phyloP scores from a whole-genome alignment of 257 asterid species.

The Eustoma russellianum region DNA sequence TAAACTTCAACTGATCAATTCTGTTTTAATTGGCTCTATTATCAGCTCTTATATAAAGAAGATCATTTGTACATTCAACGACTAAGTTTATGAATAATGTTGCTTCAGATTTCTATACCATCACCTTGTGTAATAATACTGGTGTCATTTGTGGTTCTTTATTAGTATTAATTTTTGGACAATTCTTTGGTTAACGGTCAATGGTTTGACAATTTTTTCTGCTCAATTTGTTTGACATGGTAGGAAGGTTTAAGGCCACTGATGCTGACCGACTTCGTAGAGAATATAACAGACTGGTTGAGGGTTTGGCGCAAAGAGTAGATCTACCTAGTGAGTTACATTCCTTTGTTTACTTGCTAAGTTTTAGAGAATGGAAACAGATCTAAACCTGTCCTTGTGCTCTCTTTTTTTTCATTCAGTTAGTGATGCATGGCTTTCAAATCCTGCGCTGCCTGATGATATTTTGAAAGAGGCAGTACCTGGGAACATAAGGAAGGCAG shows the following conservation, averaged over 20 bases:
- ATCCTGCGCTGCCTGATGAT: conserved; percentile 88
- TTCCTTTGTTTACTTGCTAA: neutral
- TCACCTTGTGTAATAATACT: neutral
- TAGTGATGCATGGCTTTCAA: conserved; percentile 72
- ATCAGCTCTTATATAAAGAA: too few relatives aligned
- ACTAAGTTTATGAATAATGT: too few relatives aligned
- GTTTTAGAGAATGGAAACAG: neutral
- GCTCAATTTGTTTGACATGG: conserved; percentile 49
- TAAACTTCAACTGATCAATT: too few relatives aligned
- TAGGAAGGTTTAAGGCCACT: conserved; percentile 99
- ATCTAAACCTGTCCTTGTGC: neutral
- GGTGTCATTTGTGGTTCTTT: neutral
- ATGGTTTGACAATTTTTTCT: conserved; percentile 15
- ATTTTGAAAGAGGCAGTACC: conserved; percentile 95
- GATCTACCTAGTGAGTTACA: conserved; percentile 66
- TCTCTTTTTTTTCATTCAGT: conserved; percentile 28
- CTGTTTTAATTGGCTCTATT: too few relatives aligned
- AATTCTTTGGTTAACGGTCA: neutral
- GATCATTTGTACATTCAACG: too few relatives aligned
- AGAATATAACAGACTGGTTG: conserved; percentile 91
- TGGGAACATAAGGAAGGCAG: conserved; percentile 95
- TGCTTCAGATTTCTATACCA: too few relatives aligned
- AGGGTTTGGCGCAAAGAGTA: conserved; percentile 89
- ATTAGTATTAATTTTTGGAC: too few relatives aligned
- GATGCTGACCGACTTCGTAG: conserved; percentile 98